phyloP scores from a whole-genome alignment of 345 rosid genomes.

The Gossypium raimondii region DNA sequence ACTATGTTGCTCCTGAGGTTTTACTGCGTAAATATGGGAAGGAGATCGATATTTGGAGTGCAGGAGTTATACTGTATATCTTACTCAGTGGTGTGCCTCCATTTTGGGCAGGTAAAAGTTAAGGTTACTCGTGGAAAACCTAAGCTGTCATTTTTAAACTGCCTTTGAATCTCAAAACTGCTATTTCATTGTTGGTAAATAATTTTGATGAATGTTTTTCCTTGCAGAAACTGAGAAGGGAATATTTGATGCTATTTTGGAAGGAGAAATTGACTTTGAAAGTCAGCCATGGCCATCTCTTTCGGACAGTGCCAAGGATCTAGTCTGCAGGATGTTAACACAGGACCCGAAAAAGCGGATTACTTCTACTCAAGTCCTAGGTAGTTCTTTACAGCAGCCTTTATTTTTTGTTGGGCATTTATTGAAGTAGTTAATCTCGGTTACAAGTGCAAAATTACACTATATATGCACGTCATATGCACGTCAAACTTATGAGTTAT shows the following conservation, averaged over 20 bases:
- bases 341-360: slow-evolving; percentile 62
- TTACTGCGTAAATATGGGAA: slow-evolving; percentile 66
- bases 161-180: neutral
- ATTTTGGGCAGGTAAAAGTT: slow-evolving; percentile 77
- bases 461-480: neutral
- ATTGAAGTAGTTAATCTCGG: neutral
- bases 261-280: slow-evolving; percentile 73
- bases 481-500: neutral
- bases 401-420: neutral
- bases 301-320: slow-evolving; percentile 75
- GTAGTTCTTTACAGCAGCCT: slow-evolving; percentile 26
- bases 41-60: slow-evolving; percentile 88
- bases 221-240: slow-evolving; percentile 70
- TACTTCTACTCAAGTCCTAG: slow-evolving; percentile 71
- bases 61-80: slow-evolving; percentile 75
- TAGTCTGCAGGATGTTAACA: slow-evolving; percentile 67
- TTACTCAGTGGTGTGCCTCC: slow-evolving; percentile 95
- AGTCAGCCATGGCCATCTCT: slow-evolving; percentile 77
- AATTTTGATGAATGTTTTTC: neutral
- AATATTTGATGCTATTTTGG: slow-evolving; percentile 68
- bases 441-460: neutral
- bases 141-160: neutral
- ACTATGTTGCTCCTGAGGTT: slow-evolving; percentile 91
- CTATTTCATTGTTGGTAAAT: neutral
- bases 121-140: neutral